Percentiles rank a stretch among this genome's conserved stretches.
phyloP scores from a whole-genome alignment of 768 basidiomycete genomes.

The Favolaschia claudopus region DNA sequence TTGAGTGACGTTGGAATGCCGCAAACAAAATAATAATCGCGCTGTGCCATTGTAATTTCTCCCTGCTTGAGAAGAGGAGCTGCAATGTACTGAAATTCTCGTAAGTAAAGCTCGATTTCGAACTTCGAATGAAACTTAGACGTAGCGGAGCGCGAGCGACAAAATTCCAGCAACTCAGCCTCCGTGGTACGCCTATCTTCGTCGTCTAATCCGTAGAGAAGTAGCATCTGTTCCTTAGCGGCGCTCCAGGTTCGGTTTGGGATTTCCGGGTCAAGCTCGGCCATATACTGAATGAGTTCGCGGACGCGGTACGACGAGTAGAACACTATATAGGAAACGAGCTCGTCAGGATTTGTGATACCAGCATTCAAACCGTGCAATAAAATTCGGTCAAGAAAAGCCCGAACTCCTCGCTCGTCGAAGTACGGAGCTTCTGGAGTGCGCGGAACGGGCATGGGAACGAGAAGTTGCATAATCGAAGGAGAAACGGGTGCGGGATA shows the following conservation, averaged over 20 bases:
- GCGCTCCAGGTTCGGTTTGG: slow-evolving; percentile 1
- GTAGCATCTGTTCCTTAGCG: not conserved
- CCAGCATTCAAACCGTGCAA: slow-evolving; percentile 10
- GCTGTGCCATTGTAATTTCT: not conserved
- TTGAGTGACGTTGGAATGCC: slow-evolving; percentile 18
- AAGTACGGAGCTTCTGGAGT: slow-evolving; percentile 4
- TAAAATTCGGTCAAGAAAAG: not conserved
- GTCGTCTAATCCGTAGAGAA: not conserved
- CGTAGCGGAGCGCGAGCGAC: slow-evolving; percentile 3
- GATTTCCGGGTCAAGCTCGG: slow-evolving; percentile 6
- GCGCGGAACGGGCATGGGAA: slow-evolving; percentile 8
- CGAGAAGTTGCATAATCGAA: not conserved
- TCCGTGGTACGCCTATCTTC: not conserved
- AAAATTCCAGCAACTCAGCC: slow-evolving; percentile 11
- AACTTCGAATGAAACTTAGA: not conserved
- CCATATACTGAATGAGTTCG: not conserved
- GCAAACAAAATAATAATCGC: slow-evolving; percentile 17
- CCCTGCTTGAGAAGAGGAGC: slow-evolving; percentile 7
- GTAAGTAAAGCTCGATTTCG: slow-evolving; percentile 19
- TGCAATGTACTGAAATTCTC: slow-evolving; percentile 9
- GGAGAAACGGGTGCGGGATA: not conserved
- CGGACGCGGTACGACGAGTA: slow-evolving; percentile 11
- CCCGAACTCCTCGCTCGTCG: not conserved
- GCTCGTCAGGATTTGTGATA: slow-evolving; percentile 9
- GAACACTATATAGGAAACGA: slow-evolving; percentile 9